These are phyloP conservation scores for Fragilaria crotonensis DNA, from an alignment of 108 stramenopile species.

Conservation along the genomic window DNA sequence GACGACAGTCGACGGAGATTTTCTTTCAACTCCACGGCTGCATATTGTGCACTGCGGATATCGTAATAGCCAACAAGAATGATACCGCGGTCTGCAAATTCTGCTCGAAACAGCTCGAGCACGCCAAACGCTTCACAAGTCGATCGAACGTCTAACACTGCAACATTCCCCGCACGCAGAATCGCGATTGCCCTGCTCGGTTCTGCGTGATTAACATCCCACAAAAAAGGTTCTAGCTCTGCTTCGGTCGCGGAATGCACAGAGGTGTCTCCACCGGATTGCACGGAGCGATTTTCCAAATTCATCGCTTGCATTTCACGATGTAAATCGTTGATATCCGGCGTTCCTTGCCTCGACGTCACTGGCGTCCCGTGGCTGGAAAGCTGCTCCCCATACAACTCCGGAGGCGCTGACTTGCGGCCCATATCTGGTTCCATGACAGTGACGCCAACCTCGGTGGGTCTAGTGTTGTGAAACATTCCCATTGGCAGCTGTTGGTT, in stretches of 20 bases:
- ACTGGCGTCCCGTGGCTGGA: not conserved
- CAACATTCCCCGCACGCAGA: conserved; percentile 38
- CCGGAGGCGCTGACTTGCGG: conserved; percentile 26
- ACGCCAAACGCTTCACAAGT: conserved; percentile 78
- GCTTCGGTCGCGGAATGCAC: conserved; percentile 2
- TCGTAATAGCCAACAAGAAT: conserved; percentile 80
- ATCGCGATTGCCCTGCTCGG: conserved; percentile 67
- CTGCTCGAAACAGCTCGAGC: conserved; percentile 67
- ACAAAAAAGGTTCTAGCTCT: conserved; percentile 37
- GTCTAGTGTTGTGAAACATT: conserved; percentile 3
- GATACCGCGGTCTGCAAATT: conserved; percentile 59
- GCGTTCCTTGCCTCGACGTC: not conserved
- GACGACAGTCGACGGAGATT: conserved; percentile 12
- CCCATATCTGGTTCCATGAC: conserved; percentile 52
- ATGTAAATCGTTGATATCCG: not conserved
- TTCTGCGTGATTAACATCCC: conserved; percentile 33
- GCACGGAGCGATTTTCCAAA: not conserved
- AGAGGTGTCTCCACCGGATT: not conserved
- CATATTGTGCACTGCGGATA: conserved; percentile 67
- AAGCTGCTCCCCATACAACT: not conserved
- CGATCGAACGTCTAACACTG: conserved; percentile 44
- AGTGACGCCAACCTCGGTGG: conserved; percentile 37
- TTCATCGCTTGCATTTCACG: not conserved
- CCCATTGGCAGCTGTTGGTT: not conserved
- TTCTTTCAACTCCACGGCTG: conserved; percentile 59